Evolutionary conservation across 768 basidiomycete species (phyloP), one percentile per base, ranked within the genome.

Genomic region (Russula sp.): DNA sequence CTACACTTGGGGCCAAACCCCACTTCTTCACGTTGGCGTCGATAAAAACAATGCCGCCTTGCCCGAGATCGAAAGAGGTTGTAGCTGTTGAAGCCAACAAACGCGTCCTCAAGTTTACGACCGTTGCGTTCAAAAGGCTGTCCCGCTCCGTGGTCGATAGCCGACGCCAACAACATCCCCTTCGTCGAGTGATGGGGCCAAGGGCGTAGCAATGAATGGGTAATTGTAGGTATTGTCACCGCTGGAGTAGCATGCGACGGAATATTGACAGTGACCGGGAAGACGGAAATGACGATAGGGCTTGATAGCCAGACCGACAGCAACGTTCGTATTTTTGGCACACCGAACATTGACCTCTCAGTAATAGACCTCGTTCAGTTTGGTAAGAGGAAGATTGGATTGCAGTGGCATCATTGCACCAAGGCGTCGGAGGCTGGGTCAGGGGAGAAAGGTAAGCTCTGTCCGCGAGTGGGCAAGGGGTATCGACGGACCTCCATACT

Each of bases 21-120:
- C 97, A 99, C 74, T 98, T 98, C 83, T 99, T 99, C 67, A 99
- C 97, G 73, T 99, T 98, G 38, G 97, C 97, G 77, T 99, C 97
- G 71, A 99, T 98, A 70, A 97, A 98, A 44, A 98, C 97, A 73
- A 99, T 98, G 5, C 97, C 97, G 5, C 92, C 89, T 76, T 98
- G 97, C 9, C 97, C 97, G 16, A 99, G 83, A 74, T 99, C 98
- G 72, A 81, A 99, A 99, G n/a, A 99, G 83, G 72, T 98, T 98
- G 82, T 89, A 91, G 59, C 85, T 82, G 71, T 84, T 91, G 63
- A 99, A 80, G 42, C 94, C 96, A 61, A 92, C 79, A 71, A 92
- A 99, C 9, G 94, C 95, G 74, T 99, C 97, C 70, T 98, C 96
- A 75, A 94, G 85, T 77, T 94, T 97, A 65, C 94, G 87, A 36